Evolutionary conservation across 2,329 filamentous ascomycete genomes (phyloP).

Genomic region (Colletotrichum paranaense): DNA sequence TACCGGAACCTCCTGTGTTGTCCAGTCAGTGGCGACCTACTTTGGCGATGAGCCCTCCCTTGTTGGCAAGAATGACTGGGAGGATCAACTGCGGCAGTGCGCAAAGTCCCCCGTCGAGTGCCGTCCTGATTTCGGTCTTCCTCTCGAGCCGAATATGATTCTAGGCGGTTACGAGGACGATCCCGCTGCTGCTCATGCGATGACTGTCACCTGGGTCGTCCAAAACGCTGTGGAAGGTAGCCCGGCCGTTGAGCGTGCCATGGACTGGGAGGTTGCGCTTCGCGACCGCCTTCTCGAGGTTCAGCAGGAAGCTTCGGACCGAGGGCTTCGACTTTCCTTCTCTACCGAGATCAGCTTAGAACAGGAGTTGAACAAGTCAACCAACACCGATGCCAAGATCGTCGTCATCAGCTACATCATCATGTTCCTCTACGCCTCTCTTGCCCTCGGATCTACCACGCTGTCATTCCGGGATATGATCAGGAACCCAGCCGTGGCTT

Average conservation of each 20-base stretch:
- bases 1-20: slow-evolving; percentile 86
- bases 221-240: slow-evolving; percentile 85
- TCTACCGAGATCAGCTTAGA: slow-evolving; percentile 95
- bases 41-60: slow-evolving; percentile 76
- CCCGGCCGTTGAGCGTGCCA: slow-evolving; percentile 75
- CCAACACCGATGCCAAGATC: slow-evolving; percentile 98
- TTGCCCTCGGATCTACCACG: slow-evolving; percentile 90
- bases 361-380: slow-evolving; percentile 96
- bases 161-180: slow-evolving; percentile 82
- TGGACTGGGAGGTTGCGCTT: slow-evolving; percentile 89
- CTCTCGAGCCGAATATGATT: slow-evolving; percentile 85
- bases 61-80: slow-evolving; percentile 77
- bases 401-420: slow-evolving; percentile 96
- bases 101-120: slow-evolving; percentile 85
- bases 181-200: slow-evolving; percentile 78
- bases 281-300: slow-evolving; percentile 80
- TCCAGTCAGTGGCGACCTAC: slow-evolving; percentile 93
- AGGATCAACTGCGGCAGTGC: slow-evolving; percentile 77
- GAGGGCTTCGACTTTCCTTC: slow-evolving; percentile 90
- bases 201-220: slow-evolving; percentile 95
- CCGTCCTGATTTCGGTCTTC: slow-evolving; percentile 88
- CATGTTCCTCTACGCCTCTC: slow-evolving; percentile 97
- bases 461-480: slow-evolving; percentile 81
- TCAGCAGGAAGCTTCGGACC: slow-evolving; percentile 80
- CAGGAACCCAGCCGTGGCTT: slow-evolving; percentile 82